Conservation (phyloP, 148 eudicot genomes). For the Bassia scoparia region DNA sequence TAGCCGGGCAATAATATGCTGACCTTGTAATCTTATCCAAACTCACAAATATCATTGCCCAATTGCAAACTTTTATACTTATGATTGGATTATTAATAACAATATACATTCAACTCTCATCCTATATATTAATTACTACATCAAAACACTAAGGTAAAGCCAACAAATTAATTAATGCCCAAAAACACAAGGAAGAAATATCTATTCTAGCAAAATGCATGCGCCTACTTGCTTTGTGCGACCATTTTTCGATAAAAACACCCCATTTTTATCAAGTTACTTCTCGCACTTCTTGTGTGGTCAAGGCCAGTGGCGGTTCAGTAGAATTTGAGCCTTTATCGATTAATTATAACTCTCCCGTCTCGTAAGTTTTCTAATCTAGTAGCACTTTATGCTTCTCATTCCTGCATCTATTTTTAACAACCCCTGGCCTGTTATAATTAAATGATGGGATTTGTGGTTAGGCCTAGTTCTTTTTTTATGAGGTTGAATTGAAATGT, state of each 20-base stretch:
- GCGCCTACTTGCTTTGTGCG: constrained; percentile 35
- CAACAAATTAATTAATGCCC: background rate
- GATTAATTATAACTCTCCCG: constrained; percentile 46
- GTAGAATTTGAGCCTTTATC: constrained; percentile 25
- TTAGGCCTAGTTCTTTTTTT: too few species aligned
- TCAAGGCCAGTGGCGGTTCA: constrained; percentile 24
- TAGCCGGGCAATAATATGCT: too few species aligned
- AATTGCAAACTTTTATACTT: too few species aligned
- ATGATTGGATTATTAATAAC: too few species aligned
- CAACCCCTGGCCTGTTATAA: too few species aligned
- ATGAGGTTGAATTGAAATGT: too few species aligned
- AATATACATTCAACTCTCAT: too few species aligned
- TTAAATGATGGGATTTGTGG: too few species aligned
- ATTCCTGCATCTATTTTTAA: too few species aligned
- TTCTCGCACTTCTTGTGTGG: constrained; percentile 5
- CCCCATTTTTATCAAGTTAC: background rate
- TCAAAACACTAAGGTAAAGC: background rate
- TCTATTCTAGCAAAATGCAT: constrained; percentile 37
- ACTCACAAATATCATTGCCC: too few species aligned
- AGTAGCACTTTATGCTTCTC: too few species aligned
- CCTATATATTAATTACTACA: background rate
- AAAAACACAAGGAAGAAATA: background rate
- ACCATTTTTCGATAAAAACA: constrained; percentile 20
- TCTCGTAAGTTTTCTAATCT: constrained; percentile 53
- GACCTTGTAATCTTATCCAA: too few species aligned